A percentile compares a stretch with the other conserved stretches of the same genome.
These are phyloP conservation scores for Fusarium staphyleae DNA, from an alignment of 2,329 filamentous ascomycete genomes.

Conservation along the genomic window DNA sequence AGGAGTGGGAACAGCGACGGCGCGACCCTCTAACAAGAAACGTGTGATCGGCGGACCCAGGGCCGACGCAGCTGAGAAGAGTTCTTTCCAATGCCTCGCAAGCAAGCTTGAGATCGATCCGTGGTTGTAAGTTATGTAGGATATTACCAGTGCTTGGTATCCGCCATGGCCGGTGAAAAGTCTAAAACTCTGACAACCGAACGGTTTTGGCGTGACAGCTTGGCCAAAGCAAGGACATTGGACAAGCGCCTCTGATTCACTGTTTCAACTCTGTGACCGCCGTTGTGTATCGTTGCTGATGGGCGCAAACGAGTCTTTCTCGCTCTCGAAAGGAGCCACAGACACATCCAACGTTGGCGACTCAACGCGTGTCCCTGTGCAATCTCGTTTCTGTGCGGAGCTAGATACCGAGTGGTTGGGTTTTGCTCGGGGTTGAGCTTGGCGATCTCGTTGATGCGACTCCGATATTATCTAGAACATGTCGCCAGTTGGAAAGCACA, in stretches of 20 bases:
- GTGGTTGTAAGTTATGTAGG: background rate
- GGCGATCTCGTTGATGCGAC: slow-evolving; percentile 20
- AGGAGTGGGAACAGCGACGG: slow-evolving; percentile 6
- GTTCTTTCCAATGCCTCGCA: background rate
- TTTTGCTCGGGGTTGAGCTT: slow-evolving; percentile 9
- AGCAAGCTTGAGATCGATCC: background rate
- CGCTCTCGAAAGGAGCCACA: background rate
- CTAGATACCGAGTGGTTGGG: slow-evolving; percentile 21
- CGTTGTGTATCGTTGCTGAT: slow-evolving; percentile 3
- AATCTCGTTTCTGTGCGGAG: slow-evolving; percentile 16
- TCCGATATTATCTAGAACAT: slow-evolving; percentile 7
- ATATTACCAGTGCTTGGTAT: background rate
- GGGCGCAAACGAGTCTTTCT: slow-evolving; percentile 2
- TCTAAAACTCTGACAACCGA: slow-evolving; percentile 6
- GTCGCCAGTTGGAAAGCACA: background rate
- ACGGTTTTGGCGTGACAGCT: slow-evolving; percentile 7
- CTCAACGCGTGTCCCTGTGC: background rate
- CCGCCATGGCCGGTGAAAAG: slow-evolving; percentile 1
- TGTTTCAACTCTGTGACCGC: slow-evolving; percentile 33
- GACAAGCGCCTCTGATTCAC: slow-evolving; percentile 10
- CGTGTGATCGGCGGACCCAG: slow-evolving; percentile 4
- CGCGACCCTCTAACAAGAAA: slow-evolving; percentile 3
- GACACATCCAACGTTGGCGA: background rate
- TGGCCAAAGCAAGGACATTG: background rate
- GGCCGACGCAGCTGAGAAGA: slow-evolving; percentile 19